Evolutionary conservation across 306 rosid genomes (phyloP).

Genomic region (Fagus sylvatica): DNA sequence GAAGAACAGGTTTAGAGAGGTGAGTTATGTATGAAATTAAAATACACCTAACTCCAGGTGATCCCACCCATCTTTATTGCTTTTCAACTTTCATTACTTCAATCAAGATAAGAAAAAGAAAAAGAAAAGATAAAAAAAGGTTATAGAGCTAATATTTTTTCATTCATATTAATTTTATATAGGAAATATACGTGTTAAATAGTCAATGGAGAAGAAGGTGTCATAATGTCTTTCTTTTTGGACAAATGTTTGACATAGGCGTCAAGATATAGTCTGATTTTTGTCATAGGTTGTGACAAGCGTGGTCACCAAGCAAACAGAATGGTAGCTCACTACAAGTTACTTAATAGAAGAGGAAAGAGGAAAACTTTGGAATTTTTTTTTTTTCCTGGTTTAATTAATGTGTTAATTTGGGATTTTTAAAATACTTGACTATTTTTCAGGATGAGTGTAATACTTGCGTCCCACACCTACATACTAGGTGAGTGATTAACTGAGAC

Average conservation of each 20-base stretch:
- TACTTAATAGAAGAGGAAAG: not conserved
- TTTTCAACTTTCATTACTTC: not conserved
- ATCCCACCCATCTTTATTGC: not conserved
- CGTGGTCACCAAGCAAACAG: constrained; percentile 27
- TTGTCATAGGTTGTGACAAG: not conserved
- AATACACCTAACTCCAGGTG: not conserved
- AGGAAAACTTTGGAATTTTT: not conserved
- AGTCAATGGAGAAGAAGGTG: too few relatives aligned
- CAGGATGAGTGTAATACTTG: too few relatives aligned
- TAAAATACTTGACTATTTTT: too few relatives aligned
- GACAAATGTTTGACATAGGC: not conserved
- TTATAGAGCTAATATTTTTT: too few relatives aligned
- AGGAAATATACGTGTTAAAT: too few relatives aligned
- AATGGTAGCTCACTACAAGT: constrained; percentile 13
- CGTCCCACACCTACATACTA: too few relatives aligned
- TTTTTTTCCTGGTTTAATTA: too few relatives aligned
- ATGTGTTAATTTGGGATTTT: too few relatives aligned
- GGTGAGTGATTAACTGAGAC: too few relatives aligned
- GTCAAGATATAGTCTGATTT: not conserved
- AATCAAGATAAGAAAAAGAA: not conserved
- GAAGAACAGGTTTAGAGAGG: not conserved
- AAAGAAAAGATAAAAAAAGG: not conserved
- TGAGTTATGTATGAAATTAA: not conserved
- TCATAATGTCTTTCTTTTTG: not conserved
- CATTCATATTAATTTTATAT: too few relatives aligned